Evolutionary conservation across 352 stramenopile genomes (phyloP), one percentile per base, ranked within the genome.

Genomic region (Blastocystis sp.): DNA sequence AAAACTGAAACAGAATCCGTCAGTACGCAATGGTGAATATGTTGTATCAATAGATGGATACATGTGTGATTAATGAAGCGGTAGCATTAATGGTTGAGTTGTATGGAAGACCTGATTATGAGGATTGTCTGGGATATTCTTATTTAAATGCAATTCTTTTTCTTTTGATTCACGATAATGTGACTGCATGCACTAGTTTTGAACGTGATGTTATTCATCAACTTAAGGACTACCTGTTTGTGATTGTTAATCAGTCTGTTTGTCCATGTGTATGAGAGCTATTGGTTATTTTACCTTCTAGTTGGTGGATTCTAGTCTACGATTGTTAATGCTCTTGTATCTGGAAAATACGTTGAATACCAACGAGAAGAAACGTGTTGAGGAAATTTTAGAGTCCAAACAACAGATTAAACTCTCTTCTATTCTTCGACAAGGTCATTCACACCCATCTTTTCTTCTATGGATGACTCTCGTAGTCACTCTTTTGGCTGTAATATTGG

Each of bases 81-180:
- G 27, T 68, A 22, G 27, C 73, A 15, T 30, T 68, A 11, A 68
- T 60, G 35, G 48, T 69, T 13, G 73, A 84, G 13, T 27, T 84
- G 19, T 84, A 68, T 44, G 7, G 44, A 30, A 68, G n/a, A 22
- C 9, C 27, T 19, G 53, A 84, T 69, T 84, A 66, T 37, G 24
- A 19, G 13, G 53, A 17, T n/a, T 84, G 73, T 33, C 4, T 2
- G 15, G 73, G 51, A 27, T 69, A 68, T 40, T n/a, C n/a, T 13
- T 44, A 54, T 11, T 53, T 84, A 0, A 84, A 84, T n/a, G 59
- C 58, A 30, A 68, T 84, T 54, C 73, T 84, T 24, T 66, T 84
- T 2, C 30, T 84, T 42, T 35, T 84, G 13, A 35, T 84, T 4
- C 48, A 51, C 17, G n/a, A 84, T 11, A 44, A 84, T 30, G 27